Evolutionary conservation across 2,329 filamentous ascomycete genomes (phyloP).

Genomic region (Ophiocordyceps unilateralis): DNA sequence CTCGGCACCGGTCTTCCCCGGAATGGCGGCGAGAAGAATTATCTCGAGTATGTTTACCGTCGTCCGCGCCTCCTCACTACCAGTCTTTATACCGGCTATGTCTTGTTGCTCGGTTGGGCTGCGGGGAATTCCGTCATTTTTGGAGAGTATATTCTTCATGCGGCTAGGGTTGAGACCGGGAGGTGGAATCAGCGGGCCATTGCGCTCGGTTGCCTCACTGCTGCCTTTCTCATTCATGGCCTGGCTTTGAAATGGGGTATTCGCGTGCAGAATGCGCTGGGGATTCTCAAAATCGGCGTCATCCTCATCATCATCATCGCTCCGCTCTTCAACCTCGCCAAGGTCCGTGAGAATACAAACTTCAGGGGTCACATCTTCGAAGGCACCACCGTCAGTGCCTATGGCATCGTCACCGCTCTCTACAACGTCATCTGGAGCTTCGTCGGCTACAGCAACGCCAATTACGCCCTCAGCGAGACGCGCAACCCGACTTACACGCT

Average conservation of each 20-base stretch:
- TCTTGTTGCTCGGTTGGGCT: constrained; percentile 47
- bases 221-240: constrained; percentile 49
- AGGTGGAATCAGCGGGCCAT: constrained; percentile 52
- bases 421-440: constrained; percentile 60
- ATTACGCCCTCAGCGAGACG: constrained; percentile 48
- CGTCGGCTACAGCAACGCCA: constrained; percentile 51
- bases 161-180: constrained; percentile 41
- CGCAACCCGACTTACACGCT: constrained; percentile 47
- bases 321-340: constrained; percentile 42
- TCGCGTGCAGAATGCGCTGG: constrained; percentile 48
- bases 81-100: constrained; percentile 41
- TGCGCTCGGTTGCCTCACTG: constrained; percentile 48
- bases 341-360: constrained; percentile 40
- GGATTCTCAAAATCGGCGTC: constrained; percentile 47
- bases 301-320: constrained; percentile 47
- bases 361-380: constrained; percentile 42
- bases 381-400: constrained; percentile 47
- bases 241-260: constrained; percentile 47
- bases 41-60: constrained; percentile 46
- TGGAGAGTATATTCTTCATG: constrained; percentile 52
- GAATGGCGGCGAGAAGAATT: constrained; percentile 51
- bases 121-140: constrained; percentile 53
- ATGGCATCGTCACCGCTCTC: constrained; percentile 50
- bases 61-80: constrained; percentile 44
- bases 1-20: constrained; percentile 47